Base-by-base conservation (phyloP, 2,329 filamentous ascomycete genomes). In the Didymella arachidicola region DNA sequence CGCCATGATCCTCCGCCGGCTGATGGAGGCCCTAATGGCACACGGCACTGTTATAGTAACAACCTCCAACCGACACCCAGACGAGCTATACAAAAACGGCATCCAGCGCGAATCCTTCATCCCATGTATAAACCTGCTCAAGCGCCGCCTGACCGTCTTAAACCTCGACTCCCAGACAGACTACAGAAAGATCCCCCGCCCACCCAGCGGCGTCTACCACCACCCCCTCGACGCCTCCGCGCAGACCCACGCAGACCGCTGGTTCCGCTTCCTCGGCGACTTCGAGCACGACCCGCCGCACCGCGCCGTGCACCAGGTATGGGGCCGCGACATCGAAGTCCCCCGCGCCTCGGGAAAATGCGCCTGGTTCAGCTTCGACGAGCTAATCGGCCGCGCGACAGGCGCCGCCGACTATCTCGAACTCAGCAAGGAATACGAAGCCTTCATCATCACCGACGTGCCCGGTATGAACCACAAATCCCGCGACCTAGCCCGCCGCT, bases 41-140 rank as follows among this genome's bases (percentile, higher is more conserved):
- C 93, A 98, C 72, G 95, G 95, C n/a, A 93, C 97, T 2, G 93
- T 98, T 16, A 84, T 99, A 51, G 90, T 99, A 30, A 98, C 95
- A 7, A 99, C 95, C 0, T 96, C 92, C 7, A 99, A 99, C 78
- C 86, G 95, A n/a, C 93, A 97, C 69, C 95, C 95, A 0, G 89
- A 96, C 71, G 94, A 99, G 60, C 85, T 99, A 7, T 99, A 99
- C 83, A 97, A 95, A 78, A 99, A 99, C 75, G 95, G 95, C 55
- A 94, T 99, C 64, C 95, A 99, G 79, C 89, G 95, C 59, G 89
- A 96, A 67, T 96, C 92, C 7, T 99, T 99, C 75, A 86, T 99
- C 49, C 95, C 95, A 0, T 96, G 94, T 66, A 99, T 99, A 73
- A 89, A 93, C 63, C 88, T 99, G 4, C 87, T 99, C 43, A 94